Percentiles rank a stretch among this genome's conserved stretches.
Evolutionary conservation across 106 monocot genomes (phyloP).

Genomic region (Dioscorea zingiberensis): DNA sequence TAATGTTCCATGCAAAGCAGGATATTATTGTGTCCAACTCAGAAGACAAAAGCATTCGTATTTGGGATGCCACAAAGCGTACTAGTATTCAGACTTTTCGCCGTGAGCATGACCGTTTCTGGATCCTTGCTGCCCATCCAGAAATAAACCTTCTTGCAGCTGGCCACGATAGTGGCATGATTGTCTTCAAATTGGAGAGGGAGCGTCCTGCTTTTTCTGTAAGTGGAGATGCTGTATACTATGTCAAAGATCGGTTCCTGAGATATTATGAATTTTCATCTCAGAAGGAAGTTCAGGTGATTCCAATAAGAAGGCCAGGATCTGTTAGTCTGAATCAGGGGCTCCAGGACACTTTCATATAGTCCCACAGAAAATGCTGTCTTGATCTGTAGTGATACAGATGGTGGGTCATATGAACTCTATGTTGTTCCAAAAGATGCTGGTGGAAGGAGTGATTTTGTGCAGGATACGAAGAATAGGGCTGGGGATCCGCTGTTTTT

Average conservation of each 20-base stretch:
- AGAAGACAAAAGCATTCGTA: slow-evolving; percentile 70
- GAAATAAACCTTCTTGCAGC: slow-evolving; percentile 76
- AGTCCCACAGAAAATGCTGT: slow-evolving; percentile 63
- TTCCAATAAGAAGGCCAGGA: slow-evolving; percentile 51
- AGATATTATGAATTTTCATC: slow-evolving; percentile 50
- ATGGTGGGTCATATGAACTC: slow-evolving; percentile 56
- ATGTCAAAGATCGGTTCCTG: slow-evolving; percentile 57
- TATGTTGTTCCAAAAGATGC: slow-evolving; percentile 39
- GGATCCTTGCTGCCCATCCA: slow-evolving; percentile 66
- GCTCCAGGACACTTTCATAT: slow-evolving; percentile 50
- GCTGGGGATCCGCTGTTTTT: slow-evolving; percentile 48
- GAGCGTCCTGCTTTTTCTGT: slow-evolving; percentile 65
- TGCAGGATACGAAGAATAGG: slow-evolving; percentile 52
- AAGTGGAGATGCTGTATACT: slow-evolving; percentile 45
- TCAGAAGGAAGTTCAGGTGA: slow-evolving; percentile 50
- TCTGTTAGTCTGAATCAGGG: slow-evolving; percentile 60
- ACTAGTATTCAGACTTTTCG: slow-evolving; percentile 61
- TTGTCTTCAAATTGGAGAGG: slow-evolving; percentile 64
- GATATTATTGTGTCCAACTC: slow-evolving; percentile 73
- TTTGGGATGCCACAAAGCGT: slow-evolving; percentile 74
- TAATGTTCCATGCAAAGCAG: slow-evolving; percentile 67
- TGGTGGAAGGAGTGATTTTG: slow-evolving; percentile 28
- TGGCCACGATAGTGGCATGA: slow-evolving; percentile 76
- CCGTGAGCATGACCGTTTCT: slow-evolving; percentile 63
- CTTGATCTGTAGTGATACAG: slow-evolving; percentile 44